Evolutionary conservation across 768 basidiomycete genomes (phyloP).

Genomic region (Mycena polygramma): DNA sequence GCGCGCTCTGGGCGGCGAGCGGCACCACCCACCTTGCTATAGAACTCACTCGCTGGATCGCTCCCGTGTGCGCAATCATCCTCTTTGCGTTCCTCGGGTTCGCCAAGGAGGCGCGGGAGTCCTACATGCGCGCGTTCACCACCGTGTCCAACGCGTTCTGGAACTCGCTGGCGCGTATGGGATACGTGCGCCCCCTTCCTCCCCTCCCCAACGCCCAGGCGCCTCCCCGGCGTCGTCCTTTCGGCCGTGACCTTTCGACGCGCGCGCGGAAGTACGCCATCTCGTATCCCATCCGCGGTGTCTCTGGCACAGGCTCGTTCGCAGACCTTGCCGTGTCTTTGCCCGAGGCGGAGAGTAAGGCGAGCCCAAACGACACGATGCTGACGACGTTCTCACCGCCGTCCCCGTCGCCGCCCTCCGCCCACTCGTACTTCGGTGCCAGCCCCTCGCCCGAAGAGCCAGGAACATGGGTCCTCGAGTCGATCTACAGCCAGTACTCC

Average conservation of each 20-base stretch:
- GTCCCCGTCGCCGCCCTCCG: constrained; percentile 31
- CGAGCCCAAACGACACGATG: neutral
- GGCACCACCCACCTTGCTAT: constrained; percentile 29
- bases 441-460: constrained; percentile 1
- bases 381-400: constrained; percentile 29
- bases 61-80: constrained; percentile 48
- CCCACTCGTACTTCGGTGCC: neutral
- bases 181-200: constrained; percentile 3
- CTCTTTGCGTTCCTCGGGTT: constrained; percentile 71
- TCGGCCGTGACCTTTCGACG: neutral
- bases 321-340: constrained; percentile 41
- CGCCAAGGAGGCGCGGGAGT: constrained; percentile 59
- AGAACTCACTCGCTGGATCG: constrained; percentile 39
- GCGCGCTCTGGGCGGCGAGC: constrained; percentile 33
- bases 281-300: constrained; percentile 1
- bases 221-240: neutral
- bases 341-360: constrained; percentile 10
- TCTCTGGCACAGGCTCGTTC: constrained; percentile 19
- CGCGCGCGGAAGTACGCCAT: neutral
- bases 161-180: constrained; percentile 16
- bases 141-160: constrained; percentile 20
- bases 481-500: no score
- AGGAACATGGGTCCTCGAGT: neutral
- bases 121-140: constrained; percentile 47
- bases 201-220: neutral